Evolutionary conservation across 2,329 filamentous ascomycete genomes (phyloP), one percentile per base, ranked within the genome.

Genomic region (Biscogniauxia marginata): DNA sequence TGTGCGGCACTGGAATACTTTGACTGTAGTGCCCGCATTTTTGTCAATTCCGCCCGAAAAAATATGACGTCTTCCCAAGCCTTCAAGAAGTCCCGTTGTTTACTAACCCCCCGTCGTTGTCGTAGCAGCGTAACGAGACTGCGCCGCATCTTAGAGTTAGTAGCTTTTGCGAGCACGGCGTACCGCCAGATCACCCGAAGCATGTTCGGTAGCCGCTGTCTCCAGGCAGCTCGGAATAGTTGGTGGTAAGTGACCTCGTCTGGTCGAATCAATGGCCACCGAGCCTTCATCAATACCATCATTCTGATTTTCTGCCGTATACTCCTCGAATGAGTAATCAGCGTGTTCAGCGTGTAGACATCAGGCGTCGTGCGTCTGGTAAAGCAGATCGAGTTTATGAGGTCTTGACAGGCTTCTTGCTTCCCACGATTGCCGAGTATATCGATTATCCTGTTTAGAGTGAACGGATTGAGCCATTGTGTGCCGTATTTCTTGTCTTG

Each of bases 171-270:
- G 22, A 65, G 61, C n/a, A 46, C 60, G 7, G 61, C 57, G 54
- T 71, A 71, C 46, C 64, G 65, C 65, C 64, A 71, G 39, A 70
- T 51, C 3, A 72, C 68, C 23, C 65, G 62, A 39, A 71, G 61
- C 65, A 67, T 63, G 47, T 72, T 72, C 20, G 69, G 68, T 48
- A 57, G 58, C 4, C 64, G 57, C 19, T 50, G 59, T 23, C 39
- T 59, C 68, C 69, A 70, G 18, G 65, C 65, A 1, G 50, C 51
- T 44, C 55, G 50, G 34, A 69, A 71, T 6, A 72, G 55, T 11
- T 60, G 18, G n/a, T 65, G 39, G 39, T 68, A 71, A 1, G 67
- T 69, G 51, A 60, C 49, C 3, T 7, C 34, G 47, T 69, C 60
- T 19, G 57, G 65, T n/a, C 19, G 6, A 1, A 67, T 1, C 7